Evolutionary conservation across 148 eudicot genomes (phyloP).

Genomic region (Polygonum maritimum): DNA sequence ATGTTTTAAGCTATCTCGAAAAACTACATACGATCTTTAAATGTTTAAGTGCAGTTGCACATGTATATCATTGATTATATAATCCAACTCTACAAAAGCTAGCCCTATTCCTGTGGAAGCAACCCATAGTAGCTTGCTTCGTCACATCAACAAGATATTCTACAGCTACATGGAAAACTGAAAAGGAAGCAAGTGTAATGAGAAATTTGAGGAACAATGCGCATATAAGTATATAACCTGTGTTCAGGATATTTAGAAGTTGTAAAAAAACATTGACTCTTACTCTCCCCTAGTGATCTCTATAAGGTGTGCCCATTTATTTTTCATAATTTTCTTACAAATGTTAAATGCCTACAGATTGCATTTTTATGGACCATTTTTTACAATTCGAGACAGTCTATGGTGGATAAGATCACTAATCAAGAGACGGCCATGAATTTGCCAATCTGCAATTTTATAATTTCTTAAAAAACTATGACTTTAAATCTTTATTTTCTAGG

Average conservation of each 20-base stretch:
- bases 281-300: no score
- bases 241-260: no score
- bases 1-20: not conserved
- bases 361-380: not conserved
- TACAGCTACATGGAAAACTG: not conserved
- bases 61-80: not conserved
- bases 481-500: not conserved
- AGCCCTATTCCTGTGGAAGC: not conserved
- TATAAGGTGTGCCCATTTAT: no score
- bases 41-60: not conserved
- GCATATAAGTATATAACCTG: no score
- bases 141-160: not conserved
- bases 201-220: no score
- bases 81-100: not conserved
- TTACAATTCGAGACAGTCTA: not conserved
- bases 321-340: no score
- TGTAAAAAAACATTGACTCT: no score
- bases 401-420: not conserved
- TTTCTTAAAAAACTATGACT: not conserved
- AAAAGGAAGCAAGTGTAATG: not conserved
- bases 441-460: not conserved
- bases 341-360: no score
- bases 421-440: not conserved
- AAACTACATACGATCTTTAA: not conserved
- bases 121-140: not conserved